phyloP scores from a whole-genome alignment of 1,284 basidiomycete species.

The Cystobasidium slooffiae region DNA sequence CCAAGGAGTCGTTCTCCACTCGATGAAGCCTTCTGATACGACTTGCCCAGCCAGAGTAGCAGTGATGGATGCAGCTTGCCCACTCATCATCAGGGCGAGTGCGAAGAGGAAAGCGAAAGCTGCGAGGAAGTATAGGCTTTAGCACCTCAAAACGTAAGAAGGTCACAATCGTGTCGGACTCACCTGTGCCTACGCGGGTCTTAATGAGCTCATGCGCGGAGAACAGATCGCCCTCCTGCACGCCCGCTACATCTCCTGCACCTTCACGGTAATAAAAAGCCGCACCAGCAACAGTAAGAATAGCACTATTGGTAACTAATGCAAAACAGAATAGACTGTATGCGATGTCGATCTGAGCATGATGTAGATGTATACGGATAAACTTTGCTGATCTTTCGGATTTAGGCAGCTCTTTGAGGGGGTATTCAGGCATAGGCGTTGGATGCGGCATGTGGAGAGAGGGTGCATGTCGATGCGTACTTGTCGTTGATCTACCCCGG shows the following conservation, averaged over 20 bases:
- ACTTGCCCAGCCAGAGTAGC: slow-evolving; percentile 91
- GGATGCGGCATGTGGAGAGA: slow-evolving; percentile 51
- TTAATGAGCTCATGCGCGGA: slow-evolving; percentile 78
- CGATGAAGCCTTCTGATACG: slow-evolving; percentile 90
- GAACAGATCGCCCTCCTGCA: slow-evolving; percentile 72
- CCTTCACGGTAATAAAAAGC: slow-evolving; percentile 72
- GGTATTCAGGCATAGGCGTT: slow-evolving; percentile 31
- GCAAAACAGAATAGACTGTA: slow-evolving; percentile 69
- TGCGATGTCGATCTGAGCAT: slow-evolving; percentile 69
- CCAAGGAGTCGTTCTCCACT: slow-evolving; percentile 65
- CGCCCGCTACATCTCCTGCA: slow-evolving; percentile 39
- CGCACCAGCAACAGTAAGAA: slow-evolving; percentile 64
- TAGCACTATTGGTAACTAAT: slow-evolving; percentile 67
- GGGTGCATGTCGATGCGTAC: slow-evolving; percentile 24
- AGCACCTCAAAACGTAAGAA: neutral
- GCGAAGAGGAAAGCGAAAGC: slow-evolving; percentile 83
- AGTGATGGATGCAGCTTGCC: slow-evolving; percentile 90
- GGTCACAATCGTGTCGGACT: slow-evolving; percentile 50
- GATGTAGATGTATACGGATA: slow-evolving; percentile 70
- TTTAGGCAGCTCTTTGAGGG: neutral
- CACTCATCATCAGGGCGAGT: slow-evolving; percentile 78
- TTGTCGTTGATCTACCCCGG: neutral
- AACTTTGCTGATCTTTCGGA: slow-evolving; percentile 13
- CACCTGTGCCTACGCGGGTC: slow-evolving; percentile 69
- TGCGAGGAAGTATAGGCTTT: slow-evolving; percentile 48